These are phyloP conservation scores for Ambrosiella xylebori DNA, from an alignment of 2,329 filamentous ascomycete species.

Conservation along the genomic window DNA sequence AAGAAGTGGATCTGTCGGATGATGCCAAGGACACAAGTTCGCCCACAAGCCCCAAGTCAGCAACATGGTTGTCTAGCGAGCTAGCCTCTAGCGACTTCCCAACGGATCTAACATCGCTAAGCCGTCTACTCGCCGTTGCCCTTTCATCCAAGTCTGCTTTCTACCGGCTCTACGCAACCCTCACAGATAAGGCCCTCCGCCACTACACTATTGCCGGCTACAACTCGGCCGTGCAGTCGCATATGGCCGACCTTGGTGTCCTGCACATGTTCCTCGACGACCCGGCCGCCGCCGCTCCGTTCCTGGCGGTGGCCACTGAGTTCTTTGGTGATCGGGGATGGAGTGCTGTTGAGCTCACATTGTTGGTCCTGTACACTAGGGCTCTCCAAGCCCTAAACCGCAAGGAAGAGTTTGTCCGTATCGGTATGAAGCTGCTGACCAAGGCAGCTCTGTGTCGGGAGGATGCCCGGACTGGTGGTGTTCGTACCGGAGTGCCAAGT, in stretches of 20 bases:
- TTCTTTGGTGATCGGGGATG: constrained; percentile 67
- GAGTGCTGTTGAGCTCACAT: constrained; percentile 61
- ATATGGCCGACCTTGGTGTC: constrained; percentile 70
- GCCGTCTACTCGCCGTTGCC: constrained; percentile 41
- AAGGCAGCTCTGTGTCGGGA: constrained; percentile 34
- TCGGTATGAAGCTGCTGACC: constrained; percentile 55
- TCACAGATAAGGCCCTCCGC: constrained; percentile 72
- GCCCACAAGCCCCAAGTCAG: too few species aligned
- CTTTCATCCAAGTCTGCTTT: constrained; percentile 46
- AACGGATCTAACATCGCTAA: constrained; percentile 18
- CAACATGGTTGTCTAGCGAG: too few species aligned
- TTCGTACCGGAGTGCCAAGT: constrained; percentile 5
- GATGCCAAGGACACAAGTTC: constrained; percentile 18
- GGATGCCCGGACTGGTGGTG: constrained; percentile 14
- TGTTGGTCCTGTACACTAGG: constrained; percentile 70
- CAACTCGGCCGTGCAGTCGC: constrained; percentile 56
- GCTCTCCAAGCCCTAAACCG: constrained; percentile 64
- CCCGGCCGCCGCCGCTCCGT: constrained; percentile 53
- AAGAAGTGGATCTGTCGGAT: constrained; percentile 39
- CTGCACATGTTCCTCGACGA: constrained; percentile 65
- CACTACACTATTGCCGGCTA: constrained; percentile 71
- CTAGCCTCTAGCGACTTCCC: not conserved
- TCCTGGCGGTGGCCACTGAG: constrained; percentile 61
- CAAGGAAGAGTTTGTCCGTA: constrained; percentile 62
- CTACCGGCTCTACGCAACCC: constrained; percentile 48